Base-by-base conservation (phyloP, 164 flowering plant species). In the Macadamia tetraphylla region DNA sequence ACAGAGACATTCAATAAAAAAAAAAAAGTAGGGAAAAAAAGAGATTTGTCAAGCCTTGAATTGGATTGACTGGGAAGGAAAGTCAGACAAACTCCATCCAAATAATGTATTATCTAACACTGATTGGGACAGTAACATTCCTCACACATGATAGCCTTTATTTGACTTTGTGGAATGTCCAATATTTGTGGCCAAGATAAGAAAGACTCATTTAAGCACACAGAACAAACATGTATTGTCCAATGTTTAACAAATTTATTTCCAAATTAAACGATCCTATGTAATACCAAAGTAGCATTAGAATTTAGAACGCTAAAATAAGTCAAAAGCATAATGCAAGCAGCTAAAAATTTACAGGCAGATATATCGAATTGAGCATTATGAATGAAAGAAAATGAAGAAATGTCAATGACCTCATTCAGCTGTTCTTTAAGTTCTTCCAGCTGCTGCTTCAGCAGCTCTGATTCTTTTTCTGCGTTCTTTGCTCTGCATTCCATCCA, bases 391-490 rank as follows among this genome's bases (percentile, higher is more conserved):
- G 57, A 48, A 14, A 51, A 17, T 40, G 10, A 64, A 35, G 35
- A 44, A 30, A 58, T 46, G 23, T 8, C 18, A 64, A 58, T 12
- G 6, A 86, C 98, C 97, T 90, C 93, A 69, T 82, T 69, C 44
- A 90, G 79, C 69, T 78, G 87, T 60, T 67, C 63, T 68, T 71
- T 80, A 43, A 82, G 81, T 40, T 81, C 86, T 74, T 87, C 89
- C 65, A 89, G 74, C 80, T 88, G 91, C 70, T 74, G 74, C 76
- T 79, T 87, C 63, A 92, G 74, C 49, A 88, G 69, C 67, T 75
- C 84, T 40, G 91, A 81, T 74, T 94, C 92, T 70, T 77, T 78
- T 79, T 90, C 96, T 17, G 98, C 92, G 82, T 80, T 84, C 6
- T 35, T 76, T 66, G 94, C 97, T 83, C 84, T 86, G 75, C 81